These are phyloP conservation scores for Hypoxylon sp. DNA, from an alignment of 2,329 filamentous ascomycete species.

Conservation along the genomic window DNA sequence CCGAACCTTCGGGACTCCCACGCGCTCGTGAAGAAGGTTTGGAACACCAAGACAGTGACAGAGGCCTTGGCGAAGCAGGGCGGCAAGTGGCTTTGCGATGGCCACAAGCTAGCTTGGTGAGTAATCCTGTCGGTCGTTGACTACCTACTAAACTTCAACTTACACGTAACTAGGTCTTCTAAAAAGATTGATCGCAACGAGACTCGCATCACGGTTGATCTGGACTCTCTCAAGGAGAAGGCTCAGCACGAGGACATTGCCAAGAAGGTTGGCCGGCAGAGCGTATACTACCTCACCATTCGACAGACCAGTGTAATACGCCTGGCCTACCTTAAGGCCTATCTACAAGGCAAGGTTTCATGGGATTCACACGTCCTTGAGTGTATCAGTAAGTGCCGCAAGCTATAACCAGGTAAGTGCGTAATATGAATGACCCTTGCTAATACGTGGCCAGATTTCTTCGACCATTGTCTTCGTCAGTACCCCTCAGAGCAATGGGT, in stretches of 20 bases:
- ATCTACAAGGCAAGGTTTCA: conserved; percentile 71
- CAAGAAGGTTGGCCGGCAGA: conserved; percentile 53
- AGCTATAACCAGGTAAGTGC: background rate
- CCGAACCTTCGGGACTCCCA: conserved; percentile 70
- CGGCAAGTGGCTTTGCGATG: conserved; percentile 80
- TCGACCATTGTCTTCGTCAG: conserved; percentile 90
- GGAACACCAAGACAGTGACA: conserved; percentile 76
- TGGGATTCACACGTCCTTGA: conserved; percentile 80
- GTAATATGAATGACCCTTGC: background rate
- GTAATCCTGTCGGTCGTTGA: conserved; percentile 42
- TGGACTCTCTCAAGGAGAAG: conserved; percentile 67
- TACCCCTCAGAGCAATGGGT: conserved; percentile 77
- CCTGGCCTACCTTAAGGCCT: conserved; percentile 75
- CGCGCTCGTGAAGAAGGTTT: conserved; percentile 80
- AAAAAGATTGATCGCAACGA: conserved; percentile 62
- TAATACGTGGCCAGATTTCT: conserved; percentile 70
- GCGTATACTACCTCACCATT: conserved; percentile 71
- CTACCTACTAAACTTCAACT: conserved; percentile 17
- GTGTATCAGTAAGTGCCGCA: conserved; percentile 74
- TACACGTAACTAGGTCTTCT: conserved; percentile 54
- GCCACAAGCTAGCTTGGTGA: conserved; percentile 88
- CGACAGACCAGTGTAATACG: conserved; percentile 77
- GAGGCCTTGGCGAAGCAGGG: conserved; percentile 64
- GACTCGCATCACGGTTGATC: conserved; percentile 74
- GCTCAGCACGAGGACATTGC: conserved; percentile 47